Evolutionary conservation across 805 yeast species (phyloP).

Genomic region (Debaryomyces tyrocola): DNA sequence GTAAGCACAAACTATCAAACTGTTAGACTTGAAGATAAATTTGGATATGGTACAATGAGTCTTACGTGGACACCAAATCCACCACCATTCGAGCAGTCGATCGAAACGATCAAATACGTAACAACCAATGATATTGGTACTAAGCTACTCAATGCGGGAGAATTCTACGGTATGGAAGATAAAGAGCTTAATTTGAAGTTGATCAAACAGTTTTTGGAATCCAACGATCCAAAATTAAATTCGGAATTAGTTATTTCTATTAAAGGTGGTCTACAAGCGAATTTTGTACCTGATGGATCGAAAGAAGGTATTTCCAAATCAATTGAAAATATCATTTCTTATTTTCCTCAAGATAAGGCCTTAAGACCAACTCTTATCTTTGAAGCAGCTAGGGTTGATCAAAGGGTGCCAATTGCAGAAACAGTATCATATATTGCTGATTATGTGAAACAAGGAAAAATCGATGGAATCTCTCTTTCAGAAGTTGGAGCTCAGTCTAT

Average conservation of each 20-base stretch:
- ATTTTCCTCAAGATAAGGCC: constrained; percentile 25
- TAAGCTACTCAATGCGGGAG: constrained; percentile 69
- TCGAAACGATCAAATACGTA: constrained; percentile 47
- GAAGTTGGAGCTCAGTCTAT: constrained; percentile 70
- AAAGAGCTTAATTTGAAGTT: constrained; percentile 51
- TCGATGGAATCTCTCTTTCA: constrained; percentile 72
- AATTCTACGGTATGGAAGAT: constrained; percentile 63
- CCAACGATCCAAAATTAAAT: constrained; percentile 52
- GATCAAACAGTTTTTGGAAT: constrained; percentile 54
- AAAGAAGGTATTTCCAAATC: constrained; percentile 47
- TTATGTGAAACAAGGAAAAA: constrained; percentile 59
- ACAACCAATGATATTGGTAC: constrained; percentile 48
- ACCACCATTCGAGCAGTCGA: constrained; percentile 51
- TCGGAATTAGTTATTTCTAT: constrained; percentile 56
- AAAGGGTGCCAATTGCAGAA: constrained; percentile 54
- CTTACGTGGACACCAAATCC: constrained; percentile 70
- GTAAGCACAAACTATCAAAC: constrained; percentile 3
- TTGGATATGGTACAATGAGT: constrained; percentile 82
- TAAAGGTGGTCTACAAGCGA: constrained; percentile 59
- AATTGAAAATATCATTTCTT: constrained; percentile 42
- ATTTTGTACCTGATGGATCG: constrained; percentile 50
- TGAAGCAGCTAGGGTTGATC: constrained; percentile 73
- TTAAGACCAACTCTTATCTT: constrained; percentile 47
- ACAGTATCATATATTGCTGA: constrained; percentile 57
- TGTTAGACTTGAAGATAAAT: constrained; percentile 21